Evolutionary conservation across 768 basidiomycete species (phyloP).

Genomic region (Leucosporidium creatinivorum): DNA sequence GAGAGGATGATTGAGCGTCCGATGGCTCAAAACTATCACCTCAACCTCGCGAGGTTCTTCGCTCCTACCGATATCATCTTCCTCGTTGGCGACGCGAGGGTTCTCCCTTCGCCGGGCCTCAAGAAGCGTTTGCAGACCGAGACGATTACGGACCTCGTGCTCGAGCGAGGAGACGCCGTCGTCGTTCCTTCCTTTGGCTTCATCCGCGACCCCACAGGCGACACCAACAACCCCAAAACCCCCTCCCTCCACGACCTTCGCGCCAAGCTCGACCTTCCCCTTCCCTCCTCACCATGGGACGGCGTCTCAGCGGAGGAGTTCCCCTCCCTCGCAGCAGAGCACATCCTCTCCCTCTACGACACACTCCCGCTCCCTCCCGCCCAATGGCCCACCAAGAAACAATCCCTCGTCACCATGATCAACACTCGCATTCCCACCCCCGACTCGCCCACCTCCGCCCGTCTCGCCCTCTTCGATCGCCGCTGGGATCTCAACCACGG

Average conservation of each 20-base stretch:
- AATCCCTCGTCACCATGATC: slow-evolving; percentile 29
- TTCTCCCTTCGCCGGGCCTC: slow-evolving; percentile 26
- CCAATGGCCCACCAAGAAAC: slow-evolving; percentile 35
- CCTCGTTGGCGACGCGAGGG: slow-evolving; percentile 34
- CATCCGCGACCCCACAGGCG: slow-evolving; percentile 24
- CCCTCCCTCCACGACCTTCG: slow-evolving; percentile 18
- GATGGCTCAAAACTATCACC: slow-evolving; percentile 34
- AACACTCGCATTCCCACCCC: slow-evolving; percentile 23
- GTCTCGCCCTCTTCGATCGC: slow-evolving; percentile 31
- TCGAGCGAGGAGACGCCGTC: slow-evolving; percentile 34
- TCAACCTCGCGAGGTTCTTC: slow-evolving; percentile 39
- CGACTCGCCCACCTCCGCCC: slow-evolving; percentile 13
- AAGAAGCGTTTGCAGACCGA: slow-evolving; percentile 10
- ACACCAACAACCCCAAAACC: background rate
- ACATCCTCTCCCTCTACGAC: slow-evolving; percentile 18
- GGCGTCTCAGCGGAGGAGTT: slow-evolving; percentile 32
- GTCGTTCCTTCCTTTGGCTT: slow-evolving; percentile 37
- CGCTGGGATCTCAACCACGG: slow-evolving; percentile 36
- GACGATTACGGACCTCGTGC: slow-evolving; percentile 16
- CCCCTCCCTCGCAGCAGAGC: slow-evolving; percentile 15
- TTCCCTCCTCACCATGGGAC: background rate
- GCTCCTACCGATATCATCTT: slow-evolving; percentile 35
- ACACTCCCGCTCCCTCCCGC: slow-evolving; percentile 24
- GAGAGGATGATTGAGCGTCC: slow-evolving; percentile 35
- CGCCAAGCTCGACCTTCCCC: slow-evolving; percentile 7